Evolutionary conservation across 2,329 filamentous ascomycete species (phyloP), one percentile per base, ranked within the genome.

Genomic region (Claviceps pusilla): DNA sequence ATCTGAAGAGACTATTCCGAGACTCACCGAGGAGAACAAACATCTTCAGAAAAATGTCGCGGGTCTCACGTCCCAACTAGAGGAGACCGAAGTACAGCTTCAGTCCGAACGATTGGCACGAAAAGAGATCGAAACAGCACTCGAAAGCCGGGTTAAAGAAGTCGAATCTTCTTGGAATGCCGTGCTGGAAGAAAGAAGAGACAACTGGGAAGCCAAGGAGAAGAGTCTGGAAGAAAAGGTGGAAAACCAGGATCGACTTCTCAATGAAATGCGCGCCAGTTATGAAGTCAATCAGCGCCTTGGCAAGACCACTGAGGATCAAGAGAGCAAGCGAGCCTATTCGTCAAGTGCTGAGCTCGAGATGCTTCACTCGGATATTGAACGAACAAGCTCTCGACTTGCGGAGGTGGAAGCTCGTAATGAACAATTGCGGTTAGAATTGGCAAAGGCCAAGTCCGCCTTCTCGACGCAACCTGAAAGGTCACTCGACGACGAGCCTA

Each of bases 151-250:
- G 65, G 86, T 94, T 56, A 94, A 90, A 69, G 90, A 95, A 59
- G 84, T 97, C 2, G 89, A 97, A 69, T 73, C 80, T 14, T 93
- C 89, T 3, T 98, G 93, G 91, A 79, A 81, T 12, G 89, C 88
- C 29, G 90, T 96, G 4, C 68, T 98, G 51, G 83, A 87, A 55
- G 93, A 98, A 74, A 96, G 95, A 71, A 86, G 88, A 63, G 89
- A 91, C 67, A 98, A 98, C 65, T 98, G 93, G 93, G 83, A 86
- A 53, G 84, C 91, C 9, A 96, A 95, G 66, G 93, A 98, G 72
- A 87, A 87, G 71, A 83, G 80, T 33, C 71, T 96, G 56, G 89
- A 95, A 64, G 91, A 97, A 62, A 97, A 96, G 71, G 76, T 95
- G 3, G 91, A 96, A 68, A 94, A 86, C 62, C 91, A 98, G 66